Base-by-base conservation (phyloP, 805 yeast species). In the Sugiyamaella mastotermitis region DNA sequence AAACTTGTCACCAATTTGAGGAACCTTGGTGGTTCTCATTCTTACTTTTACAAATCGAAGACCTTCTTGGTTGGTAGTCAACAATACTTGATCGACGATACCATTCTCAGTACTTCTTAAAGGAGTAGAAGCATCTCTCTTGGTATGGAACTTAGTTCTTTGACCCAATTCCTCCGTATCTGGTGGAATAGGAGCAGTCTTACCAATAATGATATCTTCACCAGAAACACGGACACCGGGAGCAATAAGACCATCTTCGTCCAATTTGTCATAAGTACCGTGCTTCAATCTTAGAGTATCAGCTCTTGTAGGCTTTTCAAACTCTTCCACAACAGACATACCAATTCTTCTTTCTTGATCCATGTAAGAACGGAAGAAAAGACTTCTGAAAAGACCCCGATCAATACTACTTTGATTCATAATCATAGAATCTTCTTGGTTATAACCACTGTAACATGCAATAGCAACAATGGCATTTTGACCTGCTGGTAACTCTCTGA, bases 351-450 rank as follows among this genome's bases (percentile, higher is more conserved):
- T 84, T 61, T 92, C 99, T 65, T 90, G 95, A 62, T 92, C 99
- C 95, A 90, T 88, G 62, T 92, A 92, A 1, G 97, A 85, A 62
- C 98, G 76, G 72, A 88, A 92, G 68, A 90, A 92, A 58, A 92
- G 71, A 8, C 97, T 87, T 65, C 99, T 73, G 72, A 92, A 92
- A 54, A 92, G 69, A 40, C 98, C 98, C 57, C 97, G 74, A 64
- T 92, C 98, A 58, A 92, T 92, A 25, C 95, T 84, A 8, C 95
- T 82, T 69, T 92, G 98, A 63, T 92, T 92, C 98, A 92, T 92
- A 69, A 92, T 92, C 92, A 92, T 86, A 29, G 98, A 92, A 82
- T 92, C 98, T 82, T 92, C 98, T 72, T 92, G 98, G 65, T 92
- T 92, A 66, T 92, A 92, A 58, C 98, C 98, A 29, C 95, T 84